phyloP scores from a whole-genome alignment of 2,329 filamentous ascomycete species.

The Parastagonospora nodorum region DNA sequence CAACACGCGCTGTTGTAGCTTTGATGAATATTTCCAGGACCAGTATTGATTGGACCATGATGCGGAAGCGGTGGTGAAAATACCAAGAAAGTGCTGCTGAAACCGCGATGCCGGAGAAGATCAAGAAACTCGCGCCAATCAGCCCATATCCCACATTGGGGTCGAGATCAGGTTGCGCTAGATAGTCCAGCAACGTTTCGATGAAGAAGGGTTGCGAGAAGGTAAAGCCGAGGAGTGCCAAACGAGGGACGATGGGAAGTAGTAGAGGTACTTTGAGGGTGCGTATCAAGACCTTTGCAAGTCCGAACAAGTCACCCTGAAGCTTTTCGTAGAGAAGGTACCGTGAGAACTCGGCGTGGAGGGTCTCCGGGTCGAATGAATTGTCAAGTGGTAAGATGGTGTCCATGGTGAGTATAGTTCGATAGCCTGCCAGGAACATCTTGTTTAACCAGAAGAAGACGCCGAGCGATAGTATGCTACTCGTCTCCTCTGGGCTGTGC shows the following conservation, averaged over 20 bases:
- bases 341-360: conserved; percentile 17
- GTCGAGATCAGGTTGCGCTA: conserved; percentile 13
- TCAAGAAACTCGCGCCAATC: conserved; percentile 16
- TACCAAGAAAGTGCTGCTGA: conserved; percentile 12
- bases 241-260: conserved; percentile 24
- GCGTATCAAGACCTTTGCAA: conserved; percentile 26
- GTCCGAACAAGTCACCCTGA: conserved; percentile 15
- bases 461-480: conserved; percentile 39
- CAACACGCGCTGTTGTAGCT: conserved; percentile 11
- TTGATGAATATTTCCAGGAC: conserved; percentile 14
- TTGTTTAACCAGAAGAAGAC: conserved; percentile 46
- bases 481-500: conserved; percentile 41
- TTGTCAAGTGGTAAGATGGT: conserved; percentile 35
- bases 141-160: conserved; percentile 18
- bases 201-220: conserved; percentile 35
- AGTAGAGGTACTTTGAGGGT: conserved; percentile 30
- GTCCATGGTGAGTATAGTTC: conserved; percentile 31
- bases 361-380: conserved; percentile 13
- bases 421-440: conserved; percentile 38
- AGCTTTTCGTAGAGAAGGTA: conserved; percentile 14
- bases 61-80: conserved; percentile 12
- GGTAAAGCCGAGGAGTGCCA: conserved; percentile 29
- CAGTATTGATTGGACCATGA: conserved; percentile 10
- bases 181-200: conserved; percentile 20
- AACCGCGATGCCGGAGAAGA: conserved; percentile 10